phyloP scores from a whole-genome alignment of 176 grass and related monocot genomes.

The Aegilops sharonensis region DNA sequence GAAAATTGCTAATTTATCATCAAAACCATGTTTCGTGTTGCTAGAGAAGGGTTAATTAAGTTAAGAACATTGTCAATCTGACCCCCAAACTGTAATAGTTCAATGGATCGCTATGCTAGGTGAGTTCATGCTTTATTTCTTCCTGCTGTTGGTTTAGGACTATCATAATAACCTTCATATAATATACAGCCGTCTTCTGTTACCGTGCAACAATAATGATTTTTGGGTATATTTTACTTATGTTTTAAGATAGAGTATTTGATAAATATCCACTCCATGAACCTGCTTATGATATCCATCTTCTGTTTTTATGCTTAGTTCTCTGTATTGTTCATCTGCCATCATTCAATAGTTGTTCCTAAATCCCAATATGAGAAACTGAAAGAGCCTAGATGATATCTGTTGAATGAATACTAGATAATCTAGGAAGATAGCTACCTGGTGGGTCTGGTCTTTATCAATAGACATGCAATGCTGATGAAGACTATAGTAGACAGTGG shows the following conservation, averaged over 20 bases:
- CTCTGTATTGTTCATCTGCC: not conserved
- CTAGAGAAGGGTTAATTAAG: not conserved
- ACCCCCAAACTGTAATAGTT: not conserved
- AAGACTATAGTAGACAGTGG: not conserved
- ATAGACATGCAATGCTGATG: not conserved
- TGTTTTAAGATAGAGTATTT: not conserved
- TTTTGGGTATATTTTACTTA: not conserved
- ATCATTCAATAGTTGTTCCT: not conserved
- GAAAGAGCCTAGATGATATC: not conserved
- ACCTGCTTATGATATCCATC: not conserved
- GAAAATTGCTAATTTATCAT: conserved; percentile 5
- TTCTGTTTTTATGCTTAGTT: not conserved
- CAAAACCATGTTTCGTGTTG: conserved; percentile 16
- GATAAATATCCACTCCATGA: conserved; percentile 8
- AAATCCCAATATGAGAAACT: not conserved
- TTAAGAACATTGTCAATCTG: not conserved
- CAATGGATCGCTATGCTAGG: not conserved
- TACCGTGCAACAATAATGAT: not conserved
- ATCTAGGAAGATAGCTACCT: not conserved
- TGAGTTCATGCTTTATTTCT: conserved; percentile 1
- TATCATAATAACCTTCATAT: not conserved
- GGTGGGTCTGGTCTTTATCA: not conserved
- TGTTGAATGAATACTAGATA: not conserved
- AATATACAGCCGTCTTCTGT: not conserved
- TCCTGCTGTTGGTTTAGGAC: not conserved